These are phyloP conservation scores for Metschnikowia gelsemii DNA, from an alignment of 805 yeast species.

Conservation along the genomic window DNA sequence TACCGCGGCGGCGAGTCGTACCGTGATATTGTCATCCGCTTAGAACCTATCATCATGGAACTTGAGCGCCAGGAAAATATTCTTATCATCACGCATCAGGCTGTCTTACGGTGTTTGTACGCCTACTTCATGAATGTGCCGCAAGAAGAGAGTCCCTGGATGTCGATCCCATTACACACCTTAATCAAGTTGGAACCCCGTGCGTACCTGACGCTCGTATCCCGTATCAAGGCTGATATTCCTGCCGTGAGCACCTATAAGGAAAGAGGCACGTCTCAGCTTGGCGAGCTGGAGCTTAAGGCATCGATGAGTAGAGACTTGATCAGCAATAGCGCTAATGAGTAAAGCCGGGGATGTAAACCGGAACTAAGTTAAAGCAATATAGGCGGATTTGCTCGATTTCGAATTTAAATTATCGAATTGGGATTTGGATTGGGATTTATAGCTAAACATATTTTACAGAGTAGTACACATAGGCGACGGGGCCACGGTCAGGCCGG, in stretches of 20 bases:
- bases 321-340: conserved; percentile 37
- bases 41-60: conserved; percentile 98
- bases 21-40: conserved; percentile 88
- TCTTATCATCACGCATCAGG: conserved; percentile 95
- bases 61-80: conserved; percentile 96
- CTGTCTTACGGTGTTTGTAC: conserved; percentile 91
- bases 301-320: conserved; percentile 50
- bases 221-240: conserved; percentile 89
- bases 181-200: conserved; percentile 92
- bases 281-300: conserved; percentile 49
- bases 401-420: neutral
- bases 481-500: conserved; percentile 18
- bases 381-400: neutral
- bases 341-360: too few relatives aligned
- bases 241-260: conserved; percentile 98
- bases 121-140: conserved; percentile 99
- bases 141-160: conserved; percentile 97
- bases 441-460: conserved; percentile 14
- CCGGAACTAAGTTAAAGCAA: too few relatives aligned
- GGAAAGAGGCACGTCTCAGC: conserved; percentile 81
- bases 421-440: neutral
- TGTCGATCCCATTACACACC: conserved; percentile 97
- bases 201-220: conserved; percentile 85
- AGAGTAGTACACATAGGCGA: too few relatives aligned
- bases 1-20: conserved; percentile 98